A percentile compares a stretch with the other conserved stretches of the same genome.
These are phyloP conservation scores for Sherardia arvensis DNA, from an alignment of 257 asterid species.

Conservation along the genomic window DNA sequence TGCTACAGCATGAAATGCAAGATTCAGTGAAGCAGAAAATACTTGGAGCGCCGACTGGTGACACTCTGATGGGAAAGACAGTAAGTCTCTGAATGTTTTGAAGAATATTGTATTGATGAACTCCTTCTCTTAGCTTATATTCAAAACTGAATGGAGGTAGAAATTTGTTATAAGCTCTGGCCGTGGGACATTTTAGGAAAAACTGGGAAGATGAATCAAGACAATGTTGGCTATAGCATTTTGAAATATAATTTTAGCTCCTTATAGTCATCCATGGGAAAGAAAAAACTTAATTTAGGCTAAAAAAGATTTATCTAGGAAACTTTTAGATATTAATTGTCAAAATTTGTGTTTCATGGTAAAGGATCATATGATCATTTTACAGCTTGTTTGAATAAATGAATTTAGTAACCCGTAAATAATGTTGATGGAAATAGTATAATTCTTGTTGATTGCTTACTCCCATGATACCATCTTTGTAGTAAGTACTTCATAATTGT, in stretches of 20 bases:
- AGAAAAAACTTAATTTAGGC: neutral
- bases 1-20: conserved; percentile 58
- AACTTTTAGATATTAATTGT: neutral
- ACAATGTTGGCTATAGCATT: neutral
- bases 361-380: neutral
- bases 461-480: no score
- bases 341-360: neutral
- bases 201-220: neutral
- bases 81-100: conserved; percentile 31
- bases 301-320: neutral
- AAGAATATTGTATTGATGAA: neutral
- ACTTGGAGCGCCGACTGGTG: conserved; percentile 84
- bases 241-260: neutral
- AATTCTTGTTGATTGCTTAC: neutral
- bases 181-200: neutral
- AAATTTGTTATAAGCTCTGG: neutral
- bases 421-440: neutral
- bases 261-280: neutral
- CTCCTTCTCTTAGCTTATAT: neutral
- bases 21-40: conserved; percentile 50
- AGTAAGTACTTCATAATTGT: no score
- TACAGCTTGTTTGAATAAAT: neutral
- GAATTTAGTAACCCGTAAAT: neutral
- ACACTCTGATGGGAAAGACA: conserved; percentile 76
- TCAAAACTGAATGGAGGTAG: neutral